These are phyloP conservation scores for Fraxinus angustifolia DNA, from an alignment of 305 asterid species.

Conservation along the genomic window DNA sequence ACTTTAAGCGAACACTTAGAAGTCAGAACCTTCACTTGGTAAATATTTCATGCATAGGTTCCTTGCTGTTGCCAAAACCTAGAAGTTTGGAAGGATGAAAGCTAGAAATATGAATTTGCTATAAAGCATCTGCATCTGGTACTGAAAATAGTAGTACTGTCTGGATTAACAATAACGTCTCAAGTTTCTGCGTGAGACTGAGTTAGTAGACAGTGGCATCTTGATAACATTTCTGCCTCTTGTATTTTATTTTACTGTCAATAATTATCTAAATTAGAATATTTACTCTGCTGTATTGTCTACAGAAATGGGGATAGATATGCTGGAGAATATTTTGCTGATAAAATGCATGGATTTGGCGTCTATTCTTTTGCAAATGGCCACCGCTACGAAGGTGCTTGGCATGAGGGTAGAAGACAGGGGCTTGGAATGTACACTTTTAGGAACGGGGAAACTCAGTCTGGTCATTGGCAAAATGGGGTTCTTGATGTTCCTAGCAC, in stretches of 20 bases:
- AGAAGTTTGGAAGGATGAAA: not conserved
- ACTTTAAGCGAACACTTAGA: not conserved
- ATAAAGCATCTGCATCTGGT: not conserved
- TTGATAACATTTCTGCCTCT: not conserved
- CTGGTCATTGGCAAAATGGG: conserved; percentile 91
- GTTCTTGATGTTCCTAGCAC: conserved; percentile 82
- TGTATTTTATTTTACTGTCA: not conserved
- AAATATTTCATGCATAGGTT: not conserved
- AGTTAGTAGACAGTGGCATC: not conserved
- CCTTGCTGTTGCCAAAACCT: not conserved
- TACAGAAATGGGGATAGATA: conserved; percentile 82
- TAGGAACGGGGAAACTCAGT: conserved; percentile 69
- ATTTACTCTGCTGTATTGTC: conserved; percentile 5
- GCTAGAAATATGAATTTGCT: not conserved
- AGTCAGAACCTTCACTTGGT: not conserved
- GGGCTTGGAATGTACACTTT: conserved; percentile 88
- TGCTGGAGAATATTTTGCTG: conserved; percentile 88
- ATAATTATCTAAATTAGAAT: not conserved
- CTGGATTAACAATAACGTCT: not conserved
- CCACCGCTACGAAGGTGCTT: conserved; percentile 83
- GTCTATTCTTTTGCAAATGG: conserved; percentile 75
- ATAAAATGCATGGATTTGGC: conserved; percentile 94
- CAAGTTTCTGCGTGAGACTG: not conserved
- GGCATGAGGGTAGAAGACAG: conserved; percentile 92
- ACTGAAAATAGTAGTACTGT: not conserved